These are phyloP conservation scores for Elymus sibiricus DNA, from an alignment of 176 grass and related monocot genomes.

Conservation along the genomic window DNA sequence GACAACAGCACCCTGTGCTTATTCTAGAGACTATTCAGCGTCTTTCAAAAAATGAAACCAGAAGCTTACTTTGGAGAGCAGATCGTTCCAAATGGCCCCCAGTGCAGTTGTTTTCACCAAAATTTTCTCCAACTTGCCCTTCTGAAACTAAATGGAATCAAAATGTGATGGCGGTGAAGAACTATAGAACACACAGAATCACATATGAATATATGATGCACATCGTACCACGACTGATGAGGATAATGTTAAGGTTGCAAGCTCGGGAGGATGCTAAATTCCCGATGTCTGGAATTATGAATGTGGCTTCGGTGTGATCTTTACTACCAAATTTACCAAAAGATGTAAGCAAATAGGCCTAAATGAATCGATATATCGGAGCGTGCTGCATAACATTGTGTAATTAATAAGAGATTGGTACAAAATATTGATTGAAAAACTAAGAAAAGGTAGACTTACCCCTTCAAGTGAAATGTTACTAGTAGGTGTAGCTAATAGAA, in stretches of 20 bases:
- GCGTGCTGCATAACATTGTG: slow-evolving; percentile 42
- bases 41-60: background rate
- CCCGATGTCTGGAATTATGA: too few relatives aligned
- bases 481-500: background rate
- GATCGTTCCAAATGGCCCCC: background rate
- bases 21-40: too few relatives aligned
- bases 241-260: background rate
- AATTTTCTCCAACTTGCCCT: background rate
- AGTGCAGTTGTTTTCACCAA: background rate
- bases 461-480: background rate
- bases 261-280: too few relatives aligned
- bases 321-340: too few relatives aligned
- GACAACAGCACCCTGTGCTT: too few relatives aligned
- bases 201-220: background rate
- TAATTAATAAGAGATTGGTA: background rate
- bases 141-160: background rate
- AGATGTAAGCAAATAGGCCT: too few relatives aligned
- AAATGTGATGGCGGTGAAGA: background rate
- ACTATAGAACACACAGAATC: background rate
- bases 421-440: background rate
- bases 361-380: slow-evolving; percentile 29
- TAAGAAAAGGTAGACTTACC: background rate
- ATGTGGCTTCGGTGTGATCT: too few relatives aligned
- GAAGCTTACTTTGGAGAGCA: background rate
- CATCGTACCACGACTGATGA: background rate